Evolutionary conservation across 768 basidiomycete genomes (phyloP).

Genomic region (Lactarius psammicola): DNA sequence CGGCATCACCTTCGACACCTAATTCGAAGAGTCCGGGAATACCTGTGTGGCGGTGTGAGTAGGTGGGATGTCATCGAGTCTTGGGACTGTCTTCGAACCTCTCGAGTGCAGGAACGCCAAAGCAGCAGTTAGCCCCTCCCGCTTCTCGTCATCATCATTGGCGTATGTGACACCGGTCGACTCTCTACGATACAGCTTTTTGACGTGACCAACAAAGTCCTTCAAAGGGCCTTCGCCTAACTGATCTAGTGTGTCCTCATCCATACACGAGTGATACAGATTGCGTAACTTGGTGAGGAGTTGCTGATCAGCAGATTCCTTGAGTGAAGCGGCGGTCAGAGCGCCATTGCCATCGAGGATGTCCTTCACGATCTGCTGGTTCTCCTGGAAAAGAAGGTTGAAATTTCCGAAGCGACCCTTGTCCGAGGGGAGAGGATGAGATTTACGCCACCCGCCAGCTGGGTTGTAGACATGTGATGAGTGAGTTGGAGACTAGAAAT

Average conservation of each 20-base stretch:
- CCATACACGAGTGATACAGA: constrained; percentile 79
- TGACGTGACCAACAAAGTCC: constrained; percentile 60
- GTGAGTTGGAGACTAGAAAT: background rate
- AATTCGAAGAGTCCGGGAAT: constrained; percentile 78
- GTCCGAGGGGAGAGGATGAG: constrained; percentile 84
- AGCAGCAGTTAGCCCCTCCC: constrained; percentile 72
- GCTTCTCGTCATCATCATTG: constrained; percentile 33
- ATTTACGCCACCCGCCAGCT: constrained; percentile 88
- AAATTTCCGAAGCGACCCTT: constrained; percentile 74
- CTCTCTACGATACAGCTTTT: constrained; percentile 57
- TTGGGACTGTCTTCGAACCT: constrained; percentile 43
- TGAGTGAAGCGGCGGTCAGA: constrained; percentile 31
- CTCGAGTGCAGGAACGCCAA: constrained; percentile 84
- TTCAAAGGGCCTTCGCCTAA: constrained; percentile 70
- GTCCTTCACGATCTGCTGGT: constrained; percentile 71
- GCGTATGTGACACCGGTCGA: constrained; percentile 39
- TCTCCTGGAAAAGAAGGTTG: constrained; percentile 66
- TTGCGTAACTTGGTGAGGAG: constrained; percentile 63
- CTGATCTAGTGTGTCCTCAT: constrained; percentile 73
- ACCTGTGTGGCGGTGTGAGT: constrained; percentile 43
- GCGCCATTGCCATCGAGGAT: constrained; percentile 54
- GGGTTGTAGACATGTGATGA: constrained; percentile 5
- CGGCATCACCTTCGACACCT: constrained; percentile 84
- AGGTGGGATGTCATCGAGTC: background rate
- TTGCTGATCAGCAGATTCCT: constrained; percentile 47